Base-by-base conservation (phyloP, 2,329 filamentous ascomycete species). In the Stagonosporopsis cucurbitacearum region DNA sequence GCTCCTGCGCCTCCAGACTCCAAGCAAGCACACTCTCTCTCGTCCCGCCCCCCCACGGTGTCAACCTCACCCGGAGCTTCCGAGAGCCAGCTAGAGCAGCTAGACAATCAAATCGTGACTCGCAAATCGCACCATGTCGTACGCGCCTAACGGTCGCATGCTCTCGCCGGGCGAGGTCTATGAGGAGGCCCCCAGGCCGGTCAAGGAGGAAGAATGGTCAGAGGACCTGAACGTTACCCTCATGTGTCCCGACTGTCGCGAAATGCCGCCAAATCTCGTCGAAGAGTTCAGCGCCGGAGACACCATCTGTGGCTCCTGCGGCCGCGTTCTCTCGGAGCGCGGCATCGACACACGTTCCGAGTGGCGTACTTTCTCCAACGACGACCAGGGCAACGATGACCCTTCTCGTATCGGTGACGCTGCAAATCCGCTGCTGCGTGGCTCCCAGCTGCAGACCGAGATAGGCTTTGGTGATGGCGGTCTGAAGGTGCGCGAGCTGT, bases 301-400 rank as follows among this genome's bases (percentile, higher is more conserved):
- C 76, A 91, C 96, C 74, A 92, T 99, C 51, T 99, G 95, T 74
- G 90, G 85, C 55, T 92, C 89, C 59, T 99, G 95, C 70, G 95
- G 95, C 33, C 83, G 97, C 30, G 95, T 99, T 6, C 85, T 99
- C 26, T 90, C 90, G 57, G 90, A 94, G 70, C 89, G 92, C 64
- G 92, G 95, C 74, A 93, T 99, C 71, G 96, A 99, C 74, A 96
- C 91, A 58, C 90, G 96, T 60, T 96, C 92, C 43, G 95, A 99
- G 80, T 99, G 95, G 95, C 91, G 95, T 74, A 99, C 95, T 0
- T 99, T 99, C 79, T 92, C 93, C 73, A 98, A 98, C 74, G 95
- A 99, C 72, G 96, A 99, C 74, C 92, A 96, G 76, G 92, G 91
- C 70, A 93, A 91, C 71, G 96, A 98, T 68, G 95, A 99, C 66